Evolutionary conservation across 139 green algal species (phyloP).

Genomic region (Asterochloris erici): DNA sequence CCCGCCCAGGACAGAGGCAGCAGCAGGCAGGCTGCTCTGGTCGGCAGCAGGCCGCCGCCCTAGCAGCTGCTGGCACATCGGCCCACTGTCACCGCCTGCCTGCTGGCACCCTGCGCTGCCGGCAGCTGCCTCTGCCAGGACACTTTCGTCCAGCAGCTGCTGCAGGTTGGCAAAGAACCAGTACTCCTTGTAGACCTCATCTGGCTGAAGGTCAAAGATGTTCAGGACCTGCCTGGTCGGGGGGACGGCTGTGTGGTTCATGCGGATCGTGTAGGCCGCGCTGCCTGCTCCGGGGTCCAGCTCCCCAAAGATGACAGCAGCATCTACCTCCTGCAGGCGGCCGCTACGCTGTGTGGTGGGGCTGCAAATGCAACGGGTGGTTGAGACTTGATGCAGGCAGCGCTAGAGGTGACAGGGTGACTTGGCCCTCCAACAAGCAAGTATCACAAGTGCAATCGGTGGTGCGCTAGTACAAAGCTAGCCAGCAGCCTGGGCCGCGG

Average conservation of each 20-base stretch:
- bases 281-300: slow-evolving; percentile 21
- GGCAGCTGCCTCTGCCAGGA: background rate
- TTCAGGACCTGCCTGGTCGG: slow-evolving; percentile 53
- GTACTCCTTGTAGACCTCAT: slow-evolving; percentile 47
- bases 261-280: slow-evolving; percentile 36
- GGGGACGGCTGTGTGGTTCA: slow-evolving; percentile 72
- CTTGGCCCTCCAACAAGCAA: background rate
- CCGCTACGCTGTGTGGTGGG: background rate
- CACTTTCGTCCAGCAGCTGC: slow-evolving; percentile 36
- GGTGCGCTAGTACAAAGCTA: background rate
- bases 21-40: background rate
- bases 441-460: background rate
- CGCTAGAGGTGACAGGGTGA: no score
- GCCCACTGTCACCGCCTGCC: background rate
- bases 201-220: slow-evolving; percentile 56
- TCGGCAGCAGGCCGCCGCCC: background rate
- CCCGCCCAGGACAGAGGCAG: background rate
- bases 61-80: background rate
- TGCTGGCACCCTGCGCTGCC: background rate
- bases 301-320: background rate
- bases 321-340: slow-evolving; percentile 18
- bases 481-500: background rate
- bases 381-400: background rate
- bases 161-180: slow-evolving; percentile 82
- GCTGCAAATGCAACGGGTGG: background rate